Conservation (phyloP, 2,329 filamentous ascomycete species). For the Pseudogymnoascus sp. region DNA sequence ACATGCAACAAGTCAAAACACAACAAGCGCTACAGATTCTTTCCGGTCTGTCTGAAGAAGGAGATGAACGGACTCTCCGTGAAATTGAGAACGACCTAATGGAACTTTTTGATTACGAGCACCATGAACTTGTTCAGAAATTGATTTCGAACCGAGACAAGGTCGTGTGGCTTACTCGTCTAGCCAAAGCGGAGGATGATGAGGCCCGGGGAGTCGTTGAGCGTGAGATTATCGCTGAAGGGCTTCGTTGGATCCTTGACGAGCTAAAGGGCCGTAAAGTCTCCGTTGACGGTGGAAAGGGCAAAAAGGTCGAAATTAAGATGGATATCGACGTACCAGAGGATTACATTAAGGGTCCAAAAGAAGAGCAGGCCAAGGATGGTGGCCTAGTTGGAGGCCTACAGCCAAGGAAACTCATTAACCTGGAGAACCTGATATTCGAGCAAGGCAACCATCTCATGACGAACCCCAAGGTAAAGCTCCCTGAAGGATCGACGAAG, state of each 20-base stretch:
- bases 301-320: slow-evolving; percentile 76
- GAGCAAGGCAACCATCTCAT: slow-evolving; percentile 98
- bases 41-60: slow-evolving; percentile 67
- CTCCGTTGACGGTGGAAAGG: slow-evolving; percentile 47
- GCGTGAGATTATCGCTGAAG: slow-evolving; percentile 84
- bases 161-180: slow-evolving; percentile 88
- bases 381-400: slow-evolving; percentile 72
- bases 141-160: slow-evolving; percentile 89
- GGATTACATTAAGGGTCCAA: slow-evolving; percentile 45
- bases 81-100: slow-evolving; percentile 98
- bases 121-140: slow-evolving; percentile 85
- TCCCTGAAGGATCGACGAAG: slow-evolving; percentile 92
- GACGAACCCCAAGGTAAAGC: slow-evolving; percentile 94
- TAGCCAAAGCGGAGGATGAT: slow-evolving; percentile 74
- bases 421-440: slow-evolving; percentile 91
- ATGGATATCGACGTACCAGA: slow-evolving; percentile 82
- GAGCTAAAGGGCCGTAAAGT: slow-evolving; percentile 72
- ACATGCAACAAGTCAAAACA: slow-evolving; percentile 90
- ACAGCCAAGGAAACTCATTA: slow-evolving; percentile 80
- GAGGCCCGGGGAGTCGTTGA: slow-evolving; percentile 71
- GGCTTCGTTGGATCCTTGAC: slow-evolving; percentile 77
- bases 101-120: slow-evolving; percentile 96
- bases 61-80: slow-evolving; percentile 75
- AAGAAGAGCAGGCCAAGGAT: slow-evolving; percentile 49
- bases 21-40: slow-evolving; percentile 75